These are phyloP conservation scores for Termitomyces sp. DNA, from an alignment of 768 basidiomycete species.

Conservation along the genomic window DNA sequence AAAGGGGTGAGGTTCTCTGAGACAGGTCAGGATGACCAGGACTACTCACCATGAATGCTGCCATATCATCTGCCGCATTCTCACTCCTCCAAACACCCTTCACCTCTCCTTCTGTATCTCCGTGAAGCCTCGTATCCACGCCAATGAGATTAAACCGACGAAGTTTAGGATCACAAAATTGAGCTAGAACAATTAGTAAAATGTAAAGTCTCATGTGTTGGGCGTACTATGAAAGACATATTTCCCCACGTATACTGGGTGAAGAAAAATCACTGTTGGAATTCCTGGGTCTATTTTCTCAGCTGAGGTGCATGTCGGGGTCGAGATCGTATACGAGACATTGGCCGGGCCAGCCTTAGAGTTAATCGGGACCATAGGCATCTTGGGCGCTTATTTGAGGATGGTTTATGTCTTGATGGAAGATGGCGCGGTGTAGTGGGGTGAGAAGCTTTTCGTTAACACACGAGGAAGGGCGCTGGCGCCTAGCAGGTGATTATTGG, in stretches of 20 bases:
- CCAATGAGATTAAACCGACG: slow-evolving; percentile 34
- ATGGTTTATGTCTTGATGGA: background rate
- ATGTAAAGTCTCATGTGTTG: background rate
- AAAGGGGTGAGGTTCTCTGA: background rate
- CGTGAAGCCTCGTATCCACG: slow-evolving; percentile 30
- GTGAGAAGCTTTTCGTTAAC: background rate
- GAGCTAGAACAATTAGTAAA: background rate
- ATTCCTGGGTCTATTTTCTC: slow-evolving; percentile 23
- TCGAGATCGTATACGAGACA: slow-evolving; percentile 34
- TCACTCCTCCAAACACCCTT: slow-evolving; percentile 20
- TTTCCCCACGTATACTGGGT: slow-evolving; percentile 29
- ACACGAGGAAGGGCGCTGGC: too few species aligned
- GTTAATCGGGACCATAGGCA: slow-evolving; percentile 28
- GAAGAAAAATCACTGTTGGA: slow-evolving; percentile 32
- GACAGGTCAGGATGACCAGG: too few species aligned
- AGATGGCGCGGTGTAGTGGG: background rate
- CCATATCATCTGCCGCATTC: slow-evolving; percentile 31
- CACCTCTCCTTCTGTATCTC: slow-evolving; percentile 24
- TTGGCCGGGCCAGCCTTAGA: slow-evolving; percentile 24
- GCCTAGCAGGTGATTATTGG: too few species aligned
- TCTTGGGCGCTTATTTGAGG: slow-evolving; percentile 7
- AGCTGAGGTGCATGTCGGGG: slow-evolving; percentile 25
- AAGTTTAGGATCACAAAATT: slow-evolving; percentile 18
- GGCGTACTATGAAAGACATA: slow-evolving; percentile 29
- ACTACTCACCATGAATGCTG: slow-evolving; percentile 32